Conservation (phyloP, 164 flowering plant species). For the Nymphaea colorata region DNA sequence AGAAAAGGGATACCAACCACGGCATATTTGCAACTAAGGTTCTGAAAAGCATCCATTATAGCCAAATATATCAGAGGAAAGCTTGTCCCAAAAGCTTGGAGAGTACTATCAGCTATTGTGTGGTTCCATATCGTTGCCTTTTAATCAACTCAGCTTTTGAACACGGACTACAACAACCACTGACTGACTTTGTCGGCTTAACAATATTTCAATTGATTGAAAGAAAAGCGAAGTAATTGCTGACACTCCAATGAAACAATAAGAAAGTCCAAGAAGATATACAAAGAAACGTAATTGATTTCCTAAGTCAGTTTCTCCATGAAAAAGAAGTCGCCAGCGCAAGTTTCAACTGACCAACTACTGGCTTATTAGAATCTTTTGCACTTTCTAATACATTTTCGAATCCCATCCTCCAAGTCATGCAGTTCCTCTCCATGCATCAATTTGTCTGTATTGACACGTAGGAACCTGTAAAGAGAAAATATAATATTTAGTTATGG, state of each 20-base stretch:
- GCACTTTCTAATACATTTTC: too few relatives aligned
- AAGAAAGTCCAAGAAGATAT: slow-evolving; percentile 67
- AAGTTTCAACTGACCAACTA: slow-evolving; percentile 15
- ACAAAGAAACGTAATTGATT: slow-evolving; percentile 38
- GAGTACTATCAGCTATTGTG: slow-evolving; percentile 73
- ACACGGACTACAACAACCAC: slow-evolving; percentile 52
- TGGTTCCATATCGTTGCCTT: slow-evolving; percentile 78
- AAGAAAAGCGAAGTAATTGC: slow-evolving; percentile 81
- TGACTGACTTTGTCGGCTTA: slow-evolving; percentile 54
- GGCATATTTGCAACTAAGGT: slow-evolving; percentile 61
- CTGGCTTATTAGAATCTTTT: too few relatives aligned
- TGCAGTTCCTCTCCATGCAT: too few relatives aligned
- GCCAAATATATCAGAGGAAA: slow-evolving; percentile 92
- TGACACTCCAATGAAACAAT: slow-evolving; percentile 77
- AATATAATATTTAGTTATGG: too few relatives aligned
- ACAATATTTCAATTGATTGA: slow-evolving; percentile 91
- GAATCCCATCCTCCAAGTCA: too few relatives aligned
- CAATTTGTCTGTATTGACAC: too few relatives aligned
- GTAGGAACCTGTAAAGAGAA: too few relatives aligned
- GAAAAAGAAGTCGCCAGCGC: slow-evolving; percentile 57
- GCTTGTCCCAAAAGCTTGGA: slow-evolving; percentile 93
- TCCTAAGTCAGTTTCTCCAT: slow-evolving; percentile 41
- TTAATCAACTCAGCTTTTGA: slow-evolving; percentile 32
- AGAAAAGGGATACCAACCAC: slow-evolving; percentile 46
- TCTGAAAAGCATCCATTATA: slow-evolving; percentile 75